Conservation (phyloP, 768 basidiomycete genomes). For the Pleurotus citrinopileatus region DNA sequence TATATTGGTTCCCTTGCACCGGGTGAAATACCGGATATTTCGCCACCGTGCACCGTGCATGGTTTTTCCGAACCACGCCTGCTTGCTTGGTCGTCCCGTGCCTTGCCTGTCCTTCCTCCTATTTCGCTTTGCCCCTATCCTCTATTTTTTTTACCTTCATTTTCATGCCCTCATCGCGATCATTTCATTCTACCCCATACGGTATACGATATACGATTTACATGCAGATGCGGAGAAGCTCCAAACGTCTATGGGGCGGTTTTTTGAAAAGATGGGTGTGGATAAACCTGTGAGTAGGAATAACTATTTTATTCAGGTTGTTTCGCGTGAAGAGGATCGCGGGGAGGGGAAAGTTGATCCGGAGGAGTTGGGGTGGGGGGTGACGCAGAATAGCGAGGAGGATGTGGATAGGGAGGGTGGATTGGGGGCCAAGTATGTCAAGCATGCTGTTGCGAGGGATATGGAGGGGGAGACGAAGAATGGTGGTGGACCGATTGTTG, state of each 20-base stretch:
- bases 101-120: background rate
- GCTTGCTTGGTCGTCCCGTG: background rate
- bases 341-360: constrained; percentile 39
- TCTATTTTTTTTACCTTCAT: too few relatives aligned
- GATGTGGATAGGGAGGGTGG: constrained; percentile 15
- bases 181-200: background rate
- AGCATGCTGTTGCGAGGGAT: constrained; percentile 6
- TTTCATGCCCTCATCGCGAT: background rate
- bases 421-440: constrained; percentile 17
- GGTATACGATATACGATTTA: background rate
- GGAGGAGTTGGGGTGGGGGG: constrained; percentile 66
- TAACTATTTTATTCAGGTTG: constrained; percentile 43
- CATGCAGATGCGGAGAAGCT: constrained; percentile 56
- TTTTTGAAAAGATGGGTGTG: constrained; percentile 63
- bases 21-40: too few relatives aligned
- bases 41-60: too few relatives aligned
- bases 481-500: constrained; percentile 26
- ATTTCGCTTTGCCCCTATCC: background rate
- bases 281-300: constrained; percentile 71
- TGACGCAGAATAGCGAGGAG: constrained; percentile 31
- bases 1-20: too few relatives aligned
- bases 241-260: constrained; percentile 62
- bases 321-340: constrained; percentile 10
- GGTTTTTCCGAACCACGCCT: background rate
- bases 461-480: constrained; percentile 4